These are phyloP conservation scores for Darksidea phi DNA, from an alignment of 495 filamentous ascomycete genomes.

Conservation along the genomic window DNA sequence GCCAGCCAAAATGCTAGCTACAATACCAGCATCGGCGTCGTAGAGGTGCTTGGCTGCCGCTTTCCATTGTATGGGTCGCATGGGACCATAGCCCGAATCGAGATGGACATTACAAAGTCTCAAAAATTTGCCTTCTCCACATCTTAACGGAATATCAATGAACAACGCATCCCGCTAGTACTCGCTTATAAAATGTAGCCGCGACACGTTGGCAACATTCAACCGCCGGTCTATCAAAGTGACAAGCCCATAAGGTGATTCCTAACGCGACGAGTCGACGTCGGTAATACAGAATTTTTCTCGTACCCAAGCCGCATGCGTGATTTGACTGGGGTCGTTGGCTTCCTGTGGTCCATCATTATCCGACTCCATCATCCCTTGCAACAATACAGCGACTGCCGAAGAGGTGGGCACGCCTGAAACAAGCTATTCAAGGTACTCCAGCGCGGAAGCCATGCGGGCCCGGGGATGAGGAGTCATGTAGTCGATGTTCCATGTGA, in stretches of 20 bases:
- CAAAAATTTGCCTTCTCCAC: slow-evolving; percentile 22
- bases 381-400: slow-evolving; percentile 50
- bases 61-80: slow-evolving; percentile 49
- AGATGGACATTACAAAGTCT: slow-evolving; percentile 57
- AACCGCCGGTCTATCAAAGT: slow-evolving; percentile 53
- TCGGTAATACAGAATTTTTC: slow-evolving; percentile 52
- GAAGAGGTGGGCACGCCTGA: slow-evolving; percentile 26
- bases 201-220: slow-evolving; percentile 44
- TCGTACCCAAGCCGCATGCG: slow-evolving; percentile 47
- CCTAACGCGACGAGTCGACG: slow-evolving; percentile 40
- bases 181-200: slow-evolving; percentile 46
- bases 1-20: slow-evolving; percentile 47
- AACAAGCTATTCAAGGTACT: slow-evolving; percentile 42
- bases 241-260: slow-evolving; percentile 48
- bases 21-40: slow-evolving; percentile 11
- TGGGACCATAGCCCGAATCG: slow-evolving; percentile 48
- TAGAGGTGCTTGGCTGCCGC: slow-evolving; percentile 46
- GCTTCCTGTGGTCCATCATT: background rate
- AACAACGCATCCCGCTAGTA: slow-evolving; percentile 55
- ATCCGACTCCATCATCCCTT: slow-evolving; percentile 48
- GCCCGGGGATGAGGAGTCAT: slow-evolving; percentile 42
- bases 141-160: slow-evolving; percentile 47
- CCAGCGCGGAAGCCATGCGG: slow-evolving; percentile 49
- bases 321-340: slow-evolving; percentile 47
- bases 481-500: slow-evolving; percentile 57